These are phyloP conservation scores for Aphanomyces astaci DNA, from an alignment of 352 stramenopile species.

Conservation along the genomic window DNA sequence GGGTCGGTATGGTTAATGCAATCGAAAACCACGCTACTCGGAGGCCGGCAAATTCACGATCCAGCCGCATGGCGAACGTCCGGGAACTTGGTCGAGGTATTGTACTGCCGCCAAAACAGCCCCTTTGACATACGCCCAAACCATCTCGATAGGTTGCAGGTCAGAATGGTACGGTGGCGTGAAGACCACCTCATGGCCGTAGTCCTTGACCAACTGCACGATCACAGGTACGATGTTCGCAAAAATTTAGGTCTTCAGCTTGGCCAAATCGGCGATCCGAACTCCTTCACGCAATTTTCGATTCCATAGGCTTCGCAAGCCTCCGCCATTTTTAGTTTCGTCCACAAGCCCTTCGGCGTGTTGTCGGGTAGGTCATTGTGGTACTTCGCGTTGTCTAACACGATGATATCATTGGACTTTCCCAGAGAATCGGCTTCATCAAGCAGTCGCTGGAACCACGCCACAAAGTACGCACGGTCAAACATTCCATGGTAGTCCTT, in stretches of 20 bases:
- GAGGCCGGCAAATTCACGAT: background rate
- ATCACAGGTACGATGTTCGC: conserved; percentile 1
- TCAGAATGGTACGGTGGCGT: background rate
- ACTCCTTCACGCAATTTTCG: background rate
- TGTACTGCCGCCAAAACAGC: conserved; percentile 4
- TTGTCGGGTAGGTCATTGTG: background rate
- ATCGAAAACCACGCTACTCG: background rate
- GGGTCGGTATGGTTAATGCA: background rate
- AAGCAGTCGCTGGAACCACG: background rate
- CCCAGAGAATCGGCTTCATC: background rate
- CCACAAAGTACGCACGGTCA: background rate
- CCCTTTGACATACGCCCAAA: conserved; percentile 12
- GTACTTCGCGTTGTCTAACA: background rate
- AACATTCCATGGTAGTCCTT: background rate
- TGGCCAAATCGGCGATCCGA: background rate
- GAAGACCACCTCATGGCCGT: background rate
- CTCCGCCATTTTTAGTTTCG: background rate
- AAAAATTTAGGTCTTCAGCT: background rate
- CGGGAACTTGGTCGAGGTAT: background rate
- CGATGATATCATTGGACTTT: background rate
- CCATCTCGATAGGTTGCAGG: conserved; percentile 7
- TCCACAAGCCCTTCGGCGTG: background rate
- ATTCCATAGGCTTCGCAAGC: background rate
- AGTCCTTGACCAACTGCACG: background rate
- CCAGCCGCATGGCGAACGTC: background rate